Base-by-base conservation (phyloP, 78 protist species). In the Chrysochromulina tobinii region DNA sequence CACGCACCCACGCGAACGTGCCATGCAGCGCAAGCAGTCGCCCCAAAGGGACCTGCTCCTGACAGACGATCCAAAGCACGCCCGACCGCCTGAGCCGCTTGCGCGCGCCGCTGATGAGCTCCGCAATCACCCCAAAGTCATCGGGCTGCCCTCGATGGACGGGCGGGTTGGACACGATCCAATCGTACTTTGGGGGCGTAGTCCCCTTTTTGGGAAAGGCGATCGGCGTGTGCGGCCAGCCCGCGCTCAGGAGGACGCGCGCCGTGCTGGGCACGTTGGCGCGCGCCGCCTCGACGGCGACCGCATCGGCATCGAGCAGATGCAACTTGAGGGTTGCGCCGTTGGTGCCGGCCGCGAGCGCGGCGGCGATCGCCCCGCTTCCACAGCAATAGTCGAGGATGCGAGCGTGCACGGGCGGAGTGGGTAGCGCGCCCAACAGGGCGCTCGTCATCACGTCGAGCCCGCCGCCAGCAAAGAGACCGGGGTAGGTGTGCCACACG, bases 221-320 rank as follows among this genome's bases (percentile, higher is more conserved):
- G 55, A 2, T n/a, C 54, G 5, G n/a, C 79, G 11, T 7, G 53
- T 69, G n/a, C 25, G 83, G 83, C 83, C 83, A 73, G 25, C 21
- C 55, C 55, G 20, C 58, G 61, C 27, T 54, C 21, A 53, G 50
- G 64, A 79, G 14, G 64, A 53, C 1, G n/a, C 58, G 48, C 23
- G 3, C 2, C 27, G 87, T 64, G 27, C 1, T 2, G 8, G 64
- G 87, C 87, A 79, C 87, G 87, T 79, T 79, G 64, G 21, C 12
- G 14, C 64, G 64, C 64, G 87, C 87, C 11, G 87, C 87, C 50
- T 0, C 61, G 50, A 79, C 6, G 9, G 87, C 87, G 51, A 50
- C 27, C 50, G 87, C 87, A 64, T 79, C 87, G 59, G 87, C 87
- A 64, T 79, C 87, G 87, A 54, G 58, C 64, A 79, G 11, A 11